Base-by-base conservation (phyloP, 306 rosid genomes). In the Sesbania bispinosa region DNA sequence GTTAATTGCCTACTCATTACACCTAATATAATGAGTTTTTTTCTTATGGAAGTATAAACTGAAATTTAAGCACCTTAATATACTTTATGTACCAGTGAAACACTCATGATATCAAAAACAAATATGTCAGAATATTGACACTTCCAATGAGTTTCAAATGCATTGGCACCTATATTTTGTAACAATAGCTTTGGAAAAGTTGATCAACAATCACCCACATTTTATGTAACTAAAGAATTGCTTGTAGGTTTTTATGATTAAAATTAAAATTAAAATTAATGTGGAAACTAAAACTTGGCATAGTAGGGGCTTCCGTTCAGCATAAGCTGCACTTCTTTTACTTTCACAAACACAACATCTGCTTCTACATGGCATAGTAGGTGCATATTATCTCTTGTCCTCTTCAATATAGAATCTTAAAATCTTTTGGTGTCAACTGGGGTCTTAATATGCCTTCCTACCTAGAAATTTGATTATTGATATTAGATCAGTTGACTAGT, bases 201-300 rank as follows among this genome's bases (percentile, higher is more conserved):
- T 68, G 20, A 47, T 19, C 48, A 69, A 69, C 50, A 68, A 7
- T 68, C 35, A 16, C 53, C 11, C 18, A 26, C 6, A 47, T 59
- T 59, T 27, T 47, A 76, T 35, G 13, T 30, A 59, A 57, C 14
- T 10, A 55, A 33, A 36, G 29, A 68, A 55, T 48, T 33, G 9
- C 64, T n/a, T n/a, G n/a, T n/a, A n/a, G n/a, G n/a, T n/a, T n/a
- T n/a, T n/a, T n/a, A n/a, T n/a, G n/a, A n/a, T n/a, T n/a, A n/a
- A n/a, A n/a, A n/a, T n/a, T n/a, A n/a, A n/a, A n/a, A n/a, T n/a
- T n/a, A n/a, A n/a, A n/a, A n/a, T n/a, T n/a, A n/a, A n/a, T n/a
- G n/a, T n/a, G n/a, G n/a, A n/a, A n/a, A n/a, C n/a, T 95, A 46
- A 91, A 95, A 16, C 99, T 95, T 67, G 18, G 89, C 96, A 66